phyloP scores from a whole-genome alignment of 106 monocot species.

The Xerophyta viscosa region DNA sequence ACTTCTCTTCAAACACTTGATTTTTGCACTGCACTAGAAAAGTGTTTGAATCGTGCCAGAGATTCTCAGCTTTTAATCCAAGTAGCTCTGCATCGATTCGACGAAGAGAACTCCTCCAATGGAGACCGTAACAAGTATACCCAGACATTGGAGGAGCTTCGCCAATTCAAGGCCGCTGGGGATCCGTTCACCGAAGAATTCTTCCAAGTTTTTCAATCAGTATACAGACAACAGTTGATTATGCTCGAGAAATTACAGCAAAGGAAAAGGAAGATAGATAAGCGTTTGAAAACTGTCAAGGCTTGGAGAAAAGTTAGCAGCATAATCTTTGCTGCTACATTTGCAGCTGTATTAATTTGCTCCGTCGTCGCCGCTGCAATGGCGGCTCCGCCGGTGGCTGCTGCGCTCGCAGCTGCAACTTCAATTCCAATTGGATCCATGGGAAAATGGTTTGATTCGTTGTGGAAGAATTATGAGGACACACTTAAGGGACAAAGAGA shows the following conservation, averaged over 20 bases:
- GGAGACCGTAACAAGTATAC: constrained; percentile 28
- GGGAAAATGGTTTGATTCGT: constrained; percentile 85
- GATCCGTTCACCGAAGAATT: constrained; percentile 85
- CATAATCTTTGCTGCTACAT: constrained; percentile 63
- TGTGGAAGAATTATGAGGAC: constrained; percentile 53
- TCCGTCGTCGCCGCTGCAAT: constrained; percentile 82
- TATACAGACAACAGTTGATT: constrained; percentile 53
- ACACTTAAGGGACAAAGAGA: constrained; percentile 47
- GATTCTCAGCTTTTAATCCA: constrained; percentile 74
- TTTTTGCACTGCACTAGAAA: constrained; percentile 82
- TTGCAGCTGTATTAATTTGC: constrained; percentile 59
- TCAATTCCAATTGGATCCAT: constrained; percentile 66
- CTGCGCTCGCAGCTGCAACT: constrained; percentile 57
- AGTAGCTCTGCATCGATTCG: constrained; percentile 69
- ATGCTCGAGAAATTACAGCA: constrained; percentile 67
- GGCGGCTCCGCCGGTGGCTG: constrained; percentile 67
- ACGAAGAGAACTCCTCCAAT: constrained; percentile 12
- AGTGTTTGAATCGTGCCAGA: constrained; percentile 68
- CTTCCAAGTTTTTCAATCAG: constrained; percentile 60
- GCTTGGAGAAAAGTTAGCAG: constrained; percentile 62
- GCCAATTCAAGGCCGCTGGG: constrained; percentile 47
- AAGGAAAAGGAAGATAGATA: constrained; percentile 60
- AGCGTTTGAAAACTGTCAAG: constrained; percentile 43
- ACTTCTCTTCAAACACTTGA: constrained; percentile 78
- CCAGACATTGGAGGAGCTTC: constrained; percentile 56